Percentiles rank a stretch among this genome's conserved stretches.
Conservation (phyloP, 2,329 filamentous ascomycete genomes). For the Botryotinia convoluta region DNA sequence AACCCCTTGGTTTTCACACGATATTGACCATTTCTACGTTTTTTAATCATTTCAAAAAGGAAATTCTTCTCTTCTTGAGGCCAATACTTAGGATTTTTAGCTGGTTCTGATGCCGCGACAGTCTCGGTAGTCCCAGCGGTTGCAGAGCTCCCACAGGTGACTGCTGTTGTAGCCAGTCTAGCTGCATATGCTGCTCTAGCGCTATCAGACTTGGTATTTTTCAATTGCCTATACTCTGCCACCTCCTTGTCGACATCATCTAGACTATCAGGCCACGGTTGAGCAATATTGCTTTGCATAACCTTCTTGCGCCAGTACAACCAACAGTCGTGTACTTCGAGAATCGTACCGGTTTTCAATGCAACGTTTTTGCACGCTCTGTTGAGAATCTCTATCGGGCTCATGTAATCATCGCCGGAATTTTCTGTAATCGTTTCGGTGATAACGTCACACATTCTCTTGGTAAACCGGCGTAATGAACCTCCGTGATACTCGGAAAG, state of each 20-base stretch:
- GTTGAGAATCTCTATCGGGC: neutral
- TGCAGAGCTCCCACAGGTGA: neutral
- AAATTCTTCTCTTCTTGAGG: neutral
- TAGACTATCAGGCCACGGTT: neutral
- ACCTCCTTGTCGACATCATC: neutral
- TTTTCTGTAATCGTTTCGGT: neutral
- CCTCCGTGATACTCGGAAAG: neutral
- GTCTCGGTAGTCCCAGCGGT: neutral
- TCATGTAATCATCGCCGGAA: too few relatives aligned
- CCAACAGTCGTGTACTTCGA: neutral
- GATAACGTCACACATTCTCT: neutral
- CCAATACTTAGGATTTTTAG: neutral
- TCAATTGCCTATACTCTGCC: neutral
- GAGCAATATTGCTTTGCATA: neutral
- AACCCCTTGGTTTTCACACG: accelerated
- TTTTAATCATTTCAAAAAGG: neutral
- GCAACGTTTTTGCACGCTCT: neutral
- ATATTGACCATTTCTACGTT: accelerated
- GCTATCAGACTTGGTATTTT: neutral
- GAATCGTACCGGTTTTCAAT: neutral
- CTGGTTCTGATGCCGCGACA: neutral
- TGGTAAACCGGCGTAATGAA: neutral
- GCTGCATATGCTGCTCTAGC: neutral
- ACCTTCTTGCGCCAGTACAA: neutral
- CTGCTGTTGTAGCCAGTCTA: neutral